Percentiles rank a stretch among this genome's conserved stretches.
Evolutionary conservation across 441 rosid genomes (phyloP).

Genomic region (Viola pubescens): DNA sequence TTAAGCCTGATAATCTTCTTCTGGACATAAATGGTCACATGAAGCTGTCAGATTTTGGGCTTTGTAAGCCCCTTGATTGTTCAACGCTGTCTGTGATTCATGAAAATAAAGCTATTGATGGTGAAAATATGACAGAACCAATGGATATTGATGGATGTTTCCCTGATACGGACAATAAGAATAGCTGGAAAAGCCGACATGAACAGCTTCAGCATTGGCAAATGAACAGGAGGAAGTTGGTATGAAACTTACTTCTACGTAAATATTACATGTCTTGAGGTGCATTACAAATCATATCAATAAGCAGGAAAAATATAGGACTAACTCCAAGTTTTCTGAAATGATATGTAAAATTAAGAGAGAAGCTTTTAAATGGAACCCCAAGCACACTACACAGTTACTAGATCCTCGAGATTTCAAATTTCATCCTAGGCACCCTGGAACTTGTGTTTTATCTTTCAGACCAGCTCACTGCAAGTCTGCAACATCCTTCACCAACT

Average conservation of each 20-base stretch:
- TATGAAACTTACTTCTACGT: conserved; percentile 24
- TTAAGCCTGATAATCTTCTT: conserved; percentile 93
- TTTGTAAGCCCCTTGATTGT: conserved; percentile 96
- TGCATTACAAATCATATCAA: conserved; percentile 1
- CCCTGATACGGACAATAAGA: conserved; percentile 64
- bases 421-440: not conserved
- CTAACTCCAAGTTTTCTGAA: not conserved
- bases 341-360: not conserved
- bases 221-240: conserved; percentile 93
- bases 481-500: no score
- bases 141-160: conserved; percentile 83
- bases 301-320: not conserved
- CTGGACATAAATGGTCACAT: conserved; percentile 90
- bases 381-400: no score
- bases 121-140: conserved; percentile 50
- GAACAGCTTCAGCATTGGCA: conserved; percentile 99
- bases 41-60: conserved; percentile 98
- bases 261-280: conserved; percentile 1
- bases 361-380: not conserved
- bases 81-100: conserved; percentile 61
- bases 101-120: conserved; percentile 64
- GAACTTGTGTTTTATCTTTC: no score
- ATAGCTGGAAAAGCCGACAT: conserved; percentile 77
- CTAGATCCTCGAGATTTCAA: not conserved
- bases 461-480: no score